A percentile compares a stretch with the other conserved stretches of the same genome.
These are phyloP conservation scores for Gnetum montanum DNA, from an alignment of 75 land plant genomes.

Conservation along the genomic window DNA sequence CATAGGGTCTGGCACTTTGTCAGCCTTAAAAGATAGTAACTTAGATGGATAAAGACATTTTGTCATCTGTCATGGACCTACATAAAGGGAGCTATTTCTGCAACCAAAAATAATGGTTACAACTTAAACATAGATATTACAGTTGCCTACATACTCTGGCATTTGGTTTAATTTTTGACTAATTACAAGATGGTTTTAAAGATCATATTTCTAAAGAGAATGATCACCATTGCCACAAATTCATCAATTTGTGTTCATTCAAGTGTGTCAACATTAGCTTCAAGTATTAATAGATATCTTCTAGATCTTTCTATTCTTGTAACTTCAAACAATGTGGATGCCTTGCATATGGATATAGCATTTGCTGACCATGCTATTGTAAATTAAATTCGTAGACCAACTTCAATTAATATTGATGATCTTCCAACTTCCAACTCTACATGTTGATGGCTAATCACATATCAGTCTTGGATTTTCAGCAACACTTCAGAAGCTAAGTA, in stretches of 20 bases:
- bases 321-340: slow-evolving; percentile 72
- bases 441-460: too few relatives aligned
- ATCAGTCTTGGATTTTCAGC: too few relatives aligned
- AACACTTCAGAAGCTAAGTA: too few relatives aligned
- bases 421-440: too few relatives aligned
- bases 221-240: slow-evolving; percentile 57
- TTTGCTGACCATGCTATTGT: slow-evolving; percentile 98
- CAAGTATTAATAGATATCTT: slow-evolving; percentile 60
- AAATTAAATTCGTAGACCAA: slow-evolving; percentile 91
- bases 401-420: slow-evolving; percentile 53
- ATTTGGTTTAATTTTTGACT: not conserved
- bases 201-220: not conserved
- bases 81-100: not conserved
- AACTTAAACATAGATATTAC: not conserved
- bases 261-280: slow-evolving; percentile 25
- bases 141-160: too few relatives aligned
- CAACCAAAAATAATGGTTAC: not conserved
- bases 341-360: slow-evolving; percentile 85
- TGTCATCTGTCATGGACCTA: slow-evolving; percentile 93
- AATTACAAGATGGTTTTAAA: not conserved
- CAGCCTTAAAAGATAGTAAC: slow-evolving; percentile 59
- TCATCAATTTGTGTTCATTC: slow-evolving; percentile 46
- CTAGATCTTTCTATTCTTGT: slow-evolving; percentile 81
- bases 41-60: slow-evolving; percentile 63
- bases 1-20: slow-evolving; percentile 66